Percentiles rank a stretch among this genome's conserved stretches.
Conservation (phyloP, 2,329 filamentous ascomycete species). For the Pseudocercospora cruenta region DNA sequence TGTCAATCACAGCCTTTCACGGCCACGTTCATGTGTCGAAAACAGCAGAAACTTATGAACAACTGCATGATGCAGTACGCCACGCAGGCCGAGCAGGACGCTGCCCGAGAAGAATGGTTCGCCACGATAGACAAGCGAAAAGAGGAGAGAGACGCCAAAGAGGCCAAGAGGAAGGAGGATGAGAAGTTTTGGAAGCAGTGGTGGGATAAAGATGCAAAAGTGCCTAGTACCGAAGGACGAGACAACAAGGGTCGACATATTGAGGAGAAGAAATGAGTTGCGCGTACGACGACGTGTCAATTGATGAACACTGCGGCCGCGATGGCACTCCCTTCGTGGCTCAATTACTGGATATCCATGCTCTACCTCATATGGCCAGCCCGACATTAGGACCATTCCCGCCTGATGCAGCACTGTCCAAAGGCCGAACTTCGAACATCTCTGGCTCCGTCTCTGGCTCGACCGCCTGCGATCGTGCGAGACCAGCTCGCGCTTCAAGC, state of each 20-base stretch:
- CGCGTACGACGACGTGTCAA: neutral
- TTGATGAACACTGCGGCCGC: neutral
- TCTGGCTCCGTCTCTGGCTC: slow-evolving; percentile 29
- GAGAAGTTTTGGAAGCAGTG: slow-evolving; percentile 55
- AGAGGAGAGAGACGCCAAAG: slow-evolving; percentile 64
- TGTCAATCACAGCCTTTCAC: slow-evolving; percentile 83
- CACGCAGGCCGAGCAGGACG: slow-evolving; percentile 81
- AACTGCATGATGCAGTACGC: slow-evolving; percentile 87
- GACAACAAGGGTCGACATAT: slow-evolving; percentile 20
- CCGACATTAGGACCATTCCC: slow-evolving; percentile 15
- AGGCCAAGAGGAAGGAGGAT: slow-evolving; percentile 46
- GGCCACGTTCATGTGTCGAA: slow-evolving; percentile 82
- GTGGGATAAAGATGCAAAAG: slow-evolving; percentile 49
- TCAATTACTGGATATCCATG: slow-evolving; percentile 3
- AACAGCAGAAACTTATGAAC: slow-evolving; percentile 85
- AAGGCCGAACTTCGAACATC: slow-evolving; percentile 32
- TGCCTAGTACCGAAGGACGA: slow-evolving; percentile 21
- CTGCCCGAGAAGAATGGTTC: slow-evolving; percentile 93
- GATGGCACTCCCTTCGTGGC: neutral
- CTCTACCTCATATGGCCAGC: slow-evolving; percentile 19
- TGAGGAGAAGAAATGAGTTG: slow-evolving; percentile 4
- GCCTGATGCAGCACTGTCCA: slow-evolving; percentile 14
- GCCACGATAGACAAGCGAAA: slow-evolving; percentile 71
- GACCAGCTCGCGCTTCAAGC: slow-evolving; percentile 28
- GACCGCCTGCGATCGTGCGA: slow-evolving; percentile 22